phyloP scores from a whole-genome alignment of 176 grass and related monocot species.

The Hsuehochloa calcarea region DNA sequence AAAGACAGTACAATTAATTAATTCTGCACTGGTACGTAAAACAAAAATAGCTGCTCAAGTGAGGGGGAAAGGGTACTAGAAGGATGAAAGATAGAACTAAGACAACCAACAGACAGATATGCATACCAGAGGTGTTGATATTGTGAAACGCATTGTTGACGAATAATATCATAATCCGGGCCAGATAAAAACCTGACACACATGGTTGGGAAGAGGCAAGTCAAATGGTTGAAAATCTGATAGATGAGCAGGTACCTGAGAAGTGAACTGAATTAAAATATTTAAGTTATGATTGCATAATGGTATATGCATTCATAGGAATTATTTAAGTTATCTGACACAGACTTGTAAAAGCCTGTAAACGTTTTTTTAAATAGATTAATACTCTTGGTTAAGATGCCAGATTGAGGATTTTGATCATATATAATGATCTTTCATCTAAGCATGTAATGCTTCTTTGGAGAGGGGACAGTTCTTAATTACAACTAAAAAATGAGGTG shows the following conservation, averaged over 20 bases:
- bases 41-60: not conserved
- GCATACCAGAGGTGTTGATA: constrained; percentile 89
- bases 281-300: not conserved
- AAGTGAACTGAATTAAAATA: constrained; percentile 27
- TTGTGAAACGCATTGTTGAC: constrained; percentile 81
- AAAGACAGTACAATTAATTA: too few relatives aligned
- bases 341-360: not conserved
- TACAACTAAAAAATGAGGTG: not conserved
- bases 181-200: too few relatives aligned
- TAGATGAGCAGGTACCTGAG: constrained; percentile 61
- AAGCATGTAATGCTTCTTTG: not conserved
- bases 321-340: not conserved
- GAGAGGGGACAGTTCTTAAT: not conserved
- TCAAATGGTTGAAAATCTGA: constrained; percentile 61
- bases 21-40: not conserved
- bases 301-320: not conserved
- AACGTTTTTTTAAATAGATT: not conserved
- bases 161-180: constrained; percentile 90
- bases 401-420: not conserved
- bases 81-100: too few relatives aligned
- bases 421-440: not conserved
- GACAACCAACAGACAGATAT: not conserved
- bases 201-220: constrained; percentile 73
- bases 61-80: too few relatives aligned
- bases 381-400: not conserved